Evolutionary conservation across 257 asterid species (phyloP).

Genomic region (Verbascum thapsus): DNA sequence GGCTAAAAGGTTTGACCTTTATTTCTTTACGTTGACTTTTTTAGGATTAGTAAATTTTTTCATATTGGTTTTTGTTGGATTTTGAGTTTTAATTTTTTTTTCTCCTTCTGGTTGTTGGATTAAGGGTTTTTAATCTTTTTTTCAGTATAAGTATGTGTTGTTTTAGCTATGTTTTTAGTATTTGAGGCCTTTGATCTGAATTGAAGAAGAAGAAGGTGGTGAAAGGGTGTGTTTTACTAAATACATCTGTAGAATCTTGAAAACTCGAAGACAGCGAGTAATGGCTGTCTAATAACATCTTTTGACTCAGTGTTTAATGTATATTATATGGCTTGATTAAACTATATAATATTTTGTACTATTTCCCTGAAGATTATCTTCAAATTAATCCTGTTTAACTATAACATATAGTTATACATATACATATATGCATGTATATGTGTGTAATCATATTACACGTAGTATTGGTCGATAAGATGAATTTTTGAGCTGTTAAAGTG

Average conservation of each 20-base stretch:
- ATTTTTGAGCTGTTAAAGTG: constrained; percentile 12
- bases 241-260: too few relatives aligned
- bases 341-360: too few relatives aligned
- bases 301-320: constrained; percentile 21
- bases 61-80: not conserved
- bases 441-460: too few relatives aligned
- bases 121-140: not conserved
- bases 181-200: constrained; percentile 3
- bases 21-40: constrained; percentile 24
- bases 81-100: not conserved
- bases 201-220: too few relatives aligned
- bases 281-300: constrained; percentile 12
- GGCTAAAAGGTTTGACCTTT: constrained; percentile 74
- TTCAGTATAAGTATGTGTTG: not conserved
- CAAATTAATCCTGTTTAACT: not conserved
- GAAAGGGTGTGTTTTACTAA: too few relatives aligned
- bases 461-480: constrained; percentile 16
- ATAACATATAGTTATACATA: not conserved
- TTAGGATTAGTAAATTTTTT: not conserved
- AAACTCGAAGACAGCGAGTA: not conserved
- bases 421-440: not conserved
- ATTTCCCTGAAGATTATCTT: too few relatives aligned
- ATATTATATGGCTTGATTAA: too few relatives aligned
- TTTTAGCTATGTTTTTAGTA: not conserved
- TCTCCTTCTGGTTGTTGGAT: too few relatives aligned